These are phyloP conservation scores for Collybia sordida DNA, from an alignment of 768 basidiomycete genomes.

Conservation along the genomic window DNA sequence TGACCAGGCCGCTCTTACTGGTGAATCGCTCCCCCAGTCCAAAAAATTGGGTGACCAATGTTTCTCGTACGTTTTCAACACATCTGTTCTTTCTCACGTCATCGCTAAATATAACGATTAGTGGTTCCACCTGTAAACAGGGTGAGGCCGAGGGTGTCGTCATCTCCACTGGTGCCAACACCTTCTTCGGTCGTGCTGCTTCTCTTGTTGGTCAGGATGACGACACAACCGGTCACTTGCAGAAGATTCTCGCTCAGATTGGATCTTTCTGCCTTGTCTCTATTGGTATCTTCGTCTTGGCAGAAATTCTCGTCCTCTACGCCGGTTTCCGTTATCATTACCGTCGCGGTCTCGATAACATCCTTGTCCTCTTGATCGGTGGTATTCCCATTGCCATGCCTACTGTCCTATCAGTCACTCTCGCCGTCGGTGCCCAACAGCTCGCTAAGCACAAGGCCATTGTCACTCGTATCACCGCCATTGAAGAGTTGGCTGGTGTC, in stretches of 20 bases:
- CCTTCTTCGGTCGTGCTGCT: conserved; percentile 98
- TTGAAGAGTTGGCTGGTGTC: conserved; percentile 97
- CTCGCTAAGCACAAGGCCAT: conserved; percentile 99
- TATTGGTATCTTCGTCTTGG: conserved; percentile 93
- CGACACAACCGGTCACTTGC: conserved; percentile 96
- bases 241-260: conserved; percentile 97
- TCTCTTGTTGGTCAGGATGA: conserved; percentile 97
- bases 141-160: conserved; percentile 99
- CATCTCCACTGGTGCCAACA: conserved; percentile 97
- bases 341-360: conserved; percentile 94
- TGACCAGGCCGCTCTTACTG: conserved; percentile 97
- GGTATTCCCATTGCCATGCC: conserved; percentile 99
- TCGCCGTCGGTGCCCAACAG: conserved; percentile 98
- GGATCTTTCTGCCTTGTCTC: conserved; percentile 96
- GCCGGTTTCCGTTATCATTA: conserved; percentile 89
- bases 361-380: conserved; percentile 98
- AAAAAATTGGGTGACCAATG: conserved; percentile 97
- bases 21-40: conserved; percentile 90
- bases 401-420: conserved; percentile 95
- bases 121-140: conserved; percentile 97
- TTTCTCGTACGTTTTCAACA: conserved; percentile 78
- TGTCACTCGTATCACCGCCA: conserved; percentile 99
- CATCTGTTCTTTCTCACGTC: conserved; percentile 1
- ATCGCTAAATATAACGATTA: conserved; percentile 24
- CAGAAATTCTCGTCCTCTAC: conserved; percentile 93